phyloP scores from a whole-genome alignment of 345 rosid species.

The Euclidium syriacum region DNA sequence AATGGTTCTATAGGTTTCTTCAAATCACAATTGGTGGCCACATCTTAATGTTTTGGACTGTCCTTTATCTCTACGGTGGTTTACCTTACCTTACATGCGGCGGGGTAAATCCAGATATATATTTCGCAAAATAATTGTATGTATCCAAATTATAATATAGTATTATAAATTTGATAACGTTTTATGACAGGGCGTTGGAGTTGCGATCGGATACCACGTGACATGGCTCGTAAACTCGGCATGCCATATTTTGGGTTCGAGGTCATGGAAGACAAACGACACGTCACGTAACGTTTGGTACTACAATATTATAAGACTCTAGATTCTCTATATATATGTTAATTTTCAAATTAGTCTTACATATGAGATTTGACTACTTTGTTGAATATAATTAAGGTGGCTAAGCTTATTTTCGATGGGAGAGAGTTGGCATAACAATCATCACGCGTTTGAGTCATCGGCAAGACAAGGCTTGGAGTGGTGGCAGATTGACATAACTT shows the following conservation, averaged over 20 bases:
- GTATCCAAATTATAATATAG: background rate
- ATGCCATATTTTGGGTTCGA: constrained; percentile 81
- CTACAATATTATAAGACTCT: no score
- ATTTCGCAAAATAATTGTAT: background rate
- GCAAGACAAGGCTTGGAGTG: constrained; percentile 82
- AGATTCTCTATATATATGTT: background rate
- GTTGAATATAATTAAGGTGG: constrained; percentile 50
- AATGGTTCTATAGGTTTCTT: constrained; percentile 65
- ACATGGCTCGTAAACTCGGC: constrained; percentile 90
- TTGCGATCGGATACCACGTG: constrained; percentile 53
- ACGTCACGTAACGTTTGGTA: constrained; percentile 82
- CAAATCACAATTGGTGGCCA: constrained; percentile 51
- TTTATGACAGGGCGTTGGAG: constrained; percentile 68
- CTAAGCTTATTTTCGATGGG: constrained; percentile 75
- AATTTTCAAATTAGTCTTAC: background rate
- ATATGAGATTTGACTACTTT: background rate
- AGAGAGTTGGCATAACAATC: constrained; percentile 93
- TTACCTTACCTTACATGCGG: constrained; percentile 82
- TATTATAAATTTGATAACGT: background rate
- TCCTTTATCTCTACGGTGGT: constrained; percentile 60
- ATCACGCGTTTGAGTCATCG: constrained; percentile 77
- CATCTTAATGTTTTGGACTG: constrained; percentile 46
- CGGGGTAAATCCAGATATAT: constrained; percentile 47
- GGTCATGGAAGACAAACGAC: constrained; percentile 76
- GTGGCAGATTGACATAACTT: constrained; percentile 87